Conservation (phyloP, 2,329 filamentous ascomycete genomes). For the Grosmannia huntii region DNA sequence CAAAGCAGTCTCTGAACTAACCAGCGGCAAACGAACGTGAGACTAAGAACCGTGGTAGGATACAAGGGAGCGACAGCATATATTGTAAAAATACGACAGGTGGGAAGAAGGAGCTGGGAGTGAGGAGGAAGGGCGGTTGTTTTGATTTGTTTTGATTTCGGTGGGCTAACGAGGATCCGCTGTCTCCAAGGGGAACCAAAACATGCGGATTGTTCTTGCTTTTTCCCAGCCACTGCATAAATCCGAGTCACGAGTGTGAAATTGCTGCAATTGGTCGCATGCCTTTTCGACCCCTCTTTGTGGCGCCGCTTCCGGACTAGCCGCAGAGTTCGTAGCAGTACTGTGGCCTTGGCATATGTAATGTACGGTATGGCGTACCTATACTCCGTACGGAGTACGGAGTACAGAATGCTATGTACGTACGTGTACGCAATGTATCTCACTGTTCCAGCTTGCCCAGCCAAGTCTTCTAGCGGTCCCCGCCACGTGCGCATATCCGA, state of each 20-base stretch:
- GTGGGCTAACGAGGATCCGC: slow-evolving; percentile 12
- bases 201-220: slow-evolving; percentile 1
- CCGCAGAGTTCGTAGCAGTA: not conserved
- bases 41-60: not conserved
- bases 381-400: too few species aligned
- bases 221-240: slow-evolving; percentile 6
- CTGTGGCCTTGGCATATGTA: not conserved
- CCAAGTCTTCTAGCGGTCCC: not conserved
- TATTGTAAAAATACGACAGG: slow-evolving; percentile 1
- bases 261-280: not conserved
- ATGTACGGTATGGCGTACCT: not conserved
- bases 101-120: not conserved
- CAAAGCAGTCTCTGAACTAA: slow-evolving; percentile 5
- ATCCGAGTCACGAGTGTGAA: slow-evolving; percentile 1
- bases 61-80: not conserved
- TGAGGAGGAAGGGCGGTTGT: slow-evolving; percentile 9
- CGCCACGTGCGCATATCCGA: not conserved
- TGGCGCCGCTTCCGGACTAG: not conserved
- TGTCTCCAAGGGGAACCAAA: slow-evolving; percentile 16
- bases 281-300: not conserved
- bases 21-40: slow-evolving; percentile 5
- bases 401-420: too few species aligned
- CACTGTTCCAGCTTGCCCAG: not conserved
- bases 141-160: slow-evolving; percentile 16
- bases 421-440: not conserved